Evolutionary conservation across 768 basidiomycete genomes (phyloP), one percentile per base, ranked within the genome.

Genomic region (Ramaria sp.): DNA sequence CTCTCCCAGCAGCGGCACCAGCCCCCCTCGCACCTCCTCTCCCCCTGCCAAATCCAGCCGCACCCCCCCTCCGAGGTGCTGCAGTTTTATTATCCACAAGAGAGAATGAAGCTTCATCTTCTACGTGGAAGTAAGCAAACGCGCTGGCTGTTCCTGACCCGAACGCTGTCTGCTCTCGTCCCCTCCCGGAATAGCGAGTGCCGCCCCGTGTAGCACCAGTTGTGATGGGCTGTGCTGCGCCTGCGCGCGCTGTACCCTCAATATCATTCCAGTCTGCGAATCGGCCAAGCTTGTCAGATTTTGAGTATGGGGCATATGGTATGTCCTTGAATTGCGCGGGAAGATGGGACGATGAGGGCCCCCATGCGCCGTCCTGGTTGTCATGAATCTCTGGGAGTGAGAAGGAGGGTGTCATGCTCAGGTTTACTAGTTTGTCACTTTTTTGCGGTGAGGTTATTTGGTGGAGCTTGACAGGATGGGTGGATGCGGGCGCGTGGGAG

Each of bases 231-330:
- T 65, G 60, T 66, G 71, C 59, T 73, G 75, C 62, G 68, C 68
- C 53, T 7, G 65, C 61, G 10, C 83, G 80, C 37, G 75, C 69
- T 57, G 77, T 70, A 52, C 78, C 67, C 31, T 84, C 78, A 24
- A 82, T 71, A 53, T 91, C 89, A 70, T 91, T 91, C 94, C 95
- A 99, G 75, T 99, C 95, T 49, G 95, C 95, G 66, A 99, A 89
- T 53, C 95, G 86, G 53, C 91, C 92, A 56, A 99, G 84, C 71
- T 97, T 97, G 78, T 99, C 96, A 38, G 91, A 85, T 82, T 99
- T 99, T 72, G 92, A 92, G 78, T 91, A 98, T 4, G 94, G 94
- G 0, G 95, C 94, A 67, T 98, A 99, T 47, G 96, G 96, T 59
- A 98, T 96, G 64, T 97, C 96, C 71, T 91, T 92, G 74, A 95